Percentiles rank a stretch among this genome's conserved stretches.
Evolutionary conservation across 768 basidiomycete species (phyloP).

Genomic region (Xerocomus spinulosus): DNA sequence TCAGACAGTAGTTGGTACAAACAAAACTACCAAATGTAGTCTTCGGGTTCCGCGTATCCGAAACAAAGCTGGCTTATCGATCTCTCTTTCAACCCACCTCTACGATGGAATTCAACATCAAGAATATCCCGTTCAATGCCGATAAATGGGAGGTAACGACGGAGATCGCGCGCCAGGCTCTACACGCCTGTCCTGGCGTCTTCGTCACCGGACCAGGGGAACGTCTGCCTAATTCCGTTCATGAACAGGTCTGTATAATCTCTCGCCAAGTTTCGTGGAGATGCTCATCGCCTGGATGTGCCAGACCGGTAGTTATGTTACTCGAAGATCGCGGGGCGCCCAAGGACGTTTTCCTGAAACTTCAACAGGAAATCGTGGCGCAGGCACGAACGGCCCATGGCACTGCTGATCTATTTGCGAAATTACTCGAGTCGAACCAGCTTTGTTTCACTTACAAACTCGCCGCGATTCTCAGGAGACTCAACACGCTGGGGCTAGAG

Average conservation of each 20-base stretch:
- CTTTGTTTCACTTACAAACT: conserved; percentile 48
- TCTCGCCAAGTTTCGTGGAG: not conserved
- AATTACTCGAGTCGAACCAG: conserved; percentile 45
- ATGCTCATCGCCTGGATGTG: no score
- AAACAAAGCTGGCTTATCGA: no score
- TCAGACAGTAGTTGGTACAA: no score
- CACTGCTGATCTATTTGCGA: conserved; percentile 44
- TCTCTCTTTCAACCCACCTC: not conserved
- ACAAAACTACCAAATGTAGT: no score
- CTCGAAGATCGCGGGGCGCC: conserved; percentile 71
- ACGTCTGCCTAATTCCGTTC: conserved; percentile 56
- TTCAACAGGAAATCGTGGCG: conserved; percentile 59
- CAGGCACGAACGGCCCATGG: conserved; percentile 57
- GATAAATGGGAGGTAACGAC: conserved; percentile 55
- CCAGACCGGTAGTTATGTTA: conserved; percentile 69
- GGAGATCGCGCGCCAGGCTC: conserved; percentile 42
- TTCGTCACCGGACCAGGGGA: conserved; percentile 24
- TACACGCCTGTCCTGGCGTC: conserved; percentile 41
- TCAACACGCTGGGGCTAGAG: conserved; percentile 47
- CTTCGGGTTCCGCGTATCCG: no score
- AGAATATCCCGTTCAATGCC: conserved; percentile 33
- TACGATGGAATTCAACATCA: conserved; percentile 38
- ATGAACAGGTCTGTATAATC: conserved; percentile 65
- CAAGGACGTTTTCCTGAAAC: conserved; percentile 49
- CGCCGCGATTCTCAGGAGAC: conserved; percentile 44